These are phyloP conservation scores for Agaricus sinodeliciosus DNA, from an alignment of 768 basidiomycete species.

Conservation along the genomic window DNA sequence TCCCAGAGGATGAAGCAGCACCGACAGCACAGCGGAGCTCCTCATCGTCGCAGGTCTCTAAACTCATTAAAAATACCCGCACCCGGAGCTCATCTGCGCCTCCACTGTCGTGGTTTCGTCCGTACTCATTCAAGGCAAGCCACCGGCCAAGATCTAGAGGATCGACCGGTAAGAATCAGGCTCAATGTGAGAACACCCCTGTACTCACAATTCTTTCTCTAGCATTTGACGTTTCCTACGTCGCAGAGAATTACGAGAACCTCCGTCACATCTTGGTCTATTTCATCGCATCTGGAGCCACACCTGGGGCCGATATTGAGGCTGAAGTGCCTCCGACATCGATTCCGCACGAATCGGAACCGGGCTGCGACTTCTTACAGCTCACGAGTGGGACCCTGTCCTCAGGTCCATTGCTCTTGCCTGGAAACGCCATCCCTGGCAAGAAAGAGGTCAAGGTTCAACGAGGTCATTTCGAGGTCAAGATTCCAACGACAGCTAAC, in stretches of 20 bases:
- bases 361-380: constrained; percentile 47
- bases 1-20: constrained; percentile 12
- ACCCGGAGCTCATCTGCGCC: constrained; percentile 56
- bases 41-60: constrained; percentile 13
- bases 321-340: constrained; percentile 59
- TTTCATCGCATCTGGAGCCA: constrained; percentile 47
- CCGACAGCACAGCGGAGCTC: constrained; percentile 8
- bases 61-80: constrained; percentile 27
- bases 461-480: constrained; percentile 65
- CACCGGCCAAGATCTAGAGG: constrained; percentile 17
- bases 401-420: constrained; percentile 53
- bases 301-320: constrained; percentile 46
- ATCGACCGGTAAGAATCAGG: constrained; percentile 4
- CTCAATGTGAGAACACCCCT: neutral
- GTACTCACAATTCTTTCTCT: constrained; percentile 11
- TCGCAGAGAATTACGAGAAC: constrained; percentile 81
- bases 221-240: constrained; percentile 42
- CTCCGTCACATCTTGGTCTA: constrained; percentile 76
- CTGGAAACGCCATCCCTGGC: constrained; percentile 51
- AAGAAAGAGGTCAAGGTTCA: constrained; percentile 51
- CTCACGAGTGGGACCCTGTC: constrained; percentile 53
- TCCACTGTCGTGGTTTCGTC: constrained; percentile 50
- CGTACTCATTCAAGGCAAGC: constrained; percentile 23
- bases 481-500: constrained; percentile 36
- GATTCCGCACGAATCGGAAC: constrained; percentile 28